Base-by-base conservation (phyloP, 768 basidiomycete genomes). In the Erythrobasidium yunnanense region DNA sequence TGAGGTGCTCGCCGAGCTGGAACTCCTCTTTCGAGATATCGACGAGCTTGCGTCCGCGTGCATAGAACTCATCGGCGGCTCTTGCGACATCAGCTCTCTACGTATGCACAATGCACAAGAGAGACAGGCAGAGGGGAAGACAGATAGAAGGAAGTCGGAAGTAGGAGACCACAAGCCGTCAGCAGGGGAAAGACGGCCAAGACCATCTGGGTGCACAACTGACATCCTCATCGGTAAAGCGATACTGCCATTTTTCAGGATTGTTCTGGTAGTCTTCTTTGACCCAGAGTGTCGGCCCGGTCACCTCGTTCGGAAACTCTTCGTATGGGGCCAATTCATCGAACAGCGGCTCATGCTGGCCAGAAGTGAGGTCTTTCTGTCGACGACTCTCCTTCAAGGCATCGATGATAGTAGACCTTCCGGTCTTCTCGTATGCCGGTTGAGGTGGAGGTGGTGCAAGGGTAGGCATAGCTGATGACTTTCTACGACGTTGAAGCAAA, bases 201-300 rank as follows among this genome's bases (percentile, higher is more conserved):
- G 57, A 73, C 74, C 42, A 62, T 74, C 71, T n/a, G 38, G n/a
- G 38, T 11, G 11, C n/a, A 11, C 38, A 42, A 22, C 47, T 38
- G 27, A 76, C 68, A 38, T 74, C 67, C 46, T 73, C 74, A 8
- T 30, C 46, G 4, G 69, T 68, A 65, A 71, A 76, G 1, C 23
- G 55, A 18, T 66, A 63, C 47, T 69, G 67, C 76, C 76, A 76
- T 51, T 67, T 46, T 22, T 73, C 71, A 1, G 70, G 70, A 23
- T 66, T 52, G 6, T 68, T 52, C 34, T 66, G 33, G 46, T 60
- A 74, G 34, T 75, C 73, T 34, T 75, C 73, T 4, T 68, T 65
- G 22, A 54, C 57, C 75, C 75, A 76, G 18, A 75, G 70, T 1
- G 75, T 74, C 5, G 65, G 69, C 8, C 75, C 75, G 4, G 32